Base-by-base conservation (phyloP, 768 basidiomycete species). In the Tulasnella sp. region DNA sequence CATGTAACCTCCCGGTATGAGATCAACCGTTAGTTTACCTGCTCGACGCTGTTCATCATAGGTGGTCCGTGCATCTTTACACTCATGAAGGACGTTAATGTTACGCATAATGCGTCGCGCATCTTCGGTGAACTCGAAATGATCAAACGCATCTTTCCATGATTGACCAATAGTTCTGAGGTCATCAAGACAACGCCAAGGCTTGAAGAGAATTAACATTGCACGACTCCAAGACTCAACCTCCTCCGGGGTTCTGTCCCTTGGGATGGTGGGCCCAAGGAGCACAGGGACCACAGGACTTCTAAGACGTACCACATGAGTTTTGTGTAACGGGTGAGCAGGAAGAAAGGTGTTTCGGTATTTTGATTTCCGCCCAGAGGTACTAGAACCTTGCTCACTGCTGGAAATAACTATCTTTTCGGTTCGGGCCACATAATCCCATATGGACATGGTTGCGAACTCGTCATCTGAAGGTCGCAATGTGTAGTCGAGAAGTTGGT, bases 161-260 rank as follows among this genome's bases (percentile, higher is more conserved):
- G 83, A 72, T 42, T 84, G 80, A 20, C 40, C 72, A 0, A 1
- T 0, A 20, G 1, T 4, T 28, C 82, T 60, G 9, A 88, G 81
- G 69, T 89, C 85, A 7, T 7, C 28, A 0, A 82, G 64, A 69
- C 74, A 41, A 0, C 84, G 48, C 88, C 88, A 89, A 0, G 88
- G 89, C 81, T 88, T 88, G 82, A 89, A 89, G 0, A 89, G 83
- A 22, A 87, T 85, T 4, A 89, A 79, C 88, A 88, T 89, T 1
- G 87, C 77, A 1, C 85, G 81, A 78, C 84, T 85, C 78, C 87
- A 88, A 8, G 77, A 77, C 0, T 80, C 82, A 14, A 82, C 78
- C 0, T 73, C 3, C 7, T 83, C 78, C 12, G 28, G 31, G 11
- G 77, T 31, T 9, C 42, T 20, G 79, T 88, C 86, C 0, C 86